Base-by-base conservation (phyloP, 2,329 filamentous ascomycete genomes). In the Trichoderma aggressivum region DNA sequence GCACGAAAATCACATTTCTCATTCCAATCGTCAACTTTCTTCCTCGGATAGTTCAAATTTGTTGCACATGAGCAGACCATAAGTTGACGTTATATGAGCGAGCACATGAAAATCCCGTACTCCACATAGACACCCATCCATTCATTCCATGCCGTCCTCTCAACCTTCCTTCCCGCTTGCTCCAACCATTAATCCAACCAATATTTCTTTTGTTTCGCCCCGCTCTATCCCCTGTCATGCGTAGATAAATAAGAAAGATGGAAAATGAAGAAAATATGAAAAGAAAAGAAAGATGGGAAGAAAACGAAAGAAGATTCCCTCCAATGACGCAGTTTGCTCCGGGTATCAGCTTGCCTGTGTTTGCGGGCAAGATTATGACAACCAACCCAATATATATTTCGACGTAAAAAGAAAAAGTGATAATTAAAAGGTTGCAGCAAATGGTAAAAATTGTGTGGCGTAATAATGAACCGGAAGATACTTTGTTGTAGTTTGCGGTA, bases 341-440 rank as follows among this genome's bases (percentile, higher is more conserved):
- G 59, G 67, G 59, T 70, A 70, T 70, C 67, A 70, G 36, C 28
- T 65, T 66, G 56, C 56, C 28, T 69, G 39, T 61, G 66, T 56
- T 63, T 70, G 24, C 47, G 59, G 43, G 32, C 39, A 50, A 59
- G 10, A 63, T 70, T 24, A 47, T 39, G 47, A 63, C 58, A 61
- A 60, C 55, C 36, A 69, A 61, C n/a, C 56, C 56, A 69, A 53
- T 50, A 53, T 69, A 69, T 69, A 60, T 53, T 43, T 65, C 62
- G 55, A 59, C 62, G 21, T 71, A 59, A 14, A 50, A 34, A n/a
- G 28, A 47, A 30, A 30, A 28, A 36, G n/a, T 10, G 7, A n/a
- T 61, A 61, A 69, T 68, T 68, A 68, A 26, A 59, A 59, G 5
- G 16, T 47, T 34, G 14, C 61, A 61, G n/a, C 12, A 66, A 28